Evolutionary conservation across 2,329 filamentous ascomycete species (phyloP).

Genomic region (Fusarium miscanthi): DNA sequence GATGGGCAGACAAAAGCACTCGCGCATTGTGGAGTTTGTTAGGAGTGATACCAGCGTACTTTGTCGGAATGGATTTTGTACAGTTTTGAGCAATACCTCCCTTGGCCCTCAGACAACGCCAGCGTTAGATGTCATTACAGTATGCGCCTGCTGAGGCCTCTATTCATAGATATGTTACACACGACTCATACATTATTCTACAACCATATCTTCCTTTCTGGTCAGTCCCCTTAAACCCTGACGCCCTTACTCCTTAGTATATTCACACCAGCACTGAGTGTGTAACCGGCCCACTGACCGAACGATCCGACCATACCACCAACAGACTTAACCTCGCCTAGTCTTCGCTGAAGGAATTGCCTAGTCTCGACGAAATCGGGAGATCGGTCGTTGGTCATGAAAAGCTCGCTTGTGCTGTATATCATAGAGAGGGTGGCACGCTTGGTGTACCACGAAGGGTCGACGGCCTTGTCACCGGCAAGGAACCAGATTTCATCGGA

Average conservation of each 20-base stretch:
- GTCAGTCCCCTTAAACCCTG: constrained; percentile 67
- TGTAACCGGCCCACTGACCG: constrained; percentile 85
- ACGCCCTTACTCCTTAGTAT: constrained; percentile 88
- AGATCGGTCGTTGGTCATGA: constrained; percentile 91
- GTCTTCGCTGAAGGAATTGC: constrained; percentile 79
- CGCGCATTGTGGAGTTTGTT: constrained; percentile 21
- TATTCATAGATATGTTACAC: constrained; percentile 35
- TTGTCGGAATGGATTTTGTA: constrained; percentile 12
- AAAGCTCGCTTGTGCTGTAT: constrained; percentile 82
- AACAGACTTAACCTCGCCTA: constrained; percentile 74
- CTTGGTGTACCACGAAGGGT: constrained; percentile 86
- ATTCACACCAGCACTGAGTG: constrained; percentile 80
- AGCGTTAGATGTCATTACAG: constrained; percentile 17
- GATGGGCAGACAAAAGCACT: constrained; percentile 8
- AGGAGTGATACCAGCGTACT: constrained; percentile 15
- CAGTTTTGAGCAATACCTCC: constrained; percentile 7
- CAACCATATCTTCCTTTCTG: constrained; percentile 17
- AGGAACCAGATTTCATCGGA: constrained; percentile 95
- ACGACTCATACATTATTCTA: constrained; percentile 45
- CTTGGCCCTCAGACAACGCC: background rate
- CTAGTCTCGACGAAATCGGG: constrained; percentile 80
- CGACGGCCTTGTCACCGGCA: constrained; percentile 82
- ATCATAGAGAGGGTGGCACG: constrained; percentile 66
- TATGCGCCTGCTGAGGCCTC: constrained; percentile 19
- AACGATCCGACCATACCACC: constrained; percentile 72